Evolutionary conservation across 768 basidiomycete species (phyloP).

Genomic region (Psilocybe cyanescens): DNA sequence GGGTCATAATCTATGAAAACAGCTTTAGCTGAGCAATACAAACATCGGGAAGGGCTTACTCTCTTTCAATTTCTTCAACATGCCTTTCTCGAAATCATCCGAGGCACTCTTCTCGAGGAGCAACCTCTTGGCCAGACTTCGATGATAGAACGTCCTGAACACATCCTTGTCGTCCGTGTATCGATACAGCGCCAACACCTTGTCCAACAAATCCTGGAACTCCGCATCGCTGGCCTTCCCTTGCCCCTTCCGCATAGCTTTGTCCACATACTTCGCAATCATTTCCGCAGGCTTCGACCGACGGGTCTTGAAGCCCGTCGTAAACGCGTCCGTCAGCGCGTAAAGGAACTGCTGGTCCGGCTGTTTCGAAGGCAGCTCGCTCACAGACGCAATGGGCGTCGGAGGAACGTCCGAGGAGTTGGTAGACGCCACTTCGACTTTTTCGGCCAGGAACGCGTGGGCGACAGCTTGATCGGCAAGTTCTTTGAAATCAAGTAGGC

Average conservation of each 20-base stretch:
- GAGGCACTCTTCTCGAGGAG: slow-evolving; percentile 85
- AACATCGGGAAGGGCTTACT: slow-evolving; percentile 37
- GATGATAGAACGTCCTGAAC: slow-evolving; percentile 91
- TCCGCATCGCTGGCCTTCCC: slow-evolving; percentile 62
- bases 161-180: slow-evolving; percentile 94
- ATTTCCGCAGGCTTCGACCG: slow-evolving; percentile 89
- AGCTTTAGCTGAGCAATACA: background rate
- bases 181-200: slow-evolving; percentile 74
- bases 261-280: slow-evolving; percentile 91
- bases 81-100: slow-evolving; percentile 83
- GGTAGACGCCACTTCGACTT: slow-evolving; percentile 19
- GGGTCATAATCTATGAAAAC: slow-evolving; percentile 80
- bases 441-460: slow-evolving; percentile 54
- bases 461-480: slow-evolving; percentile 54
- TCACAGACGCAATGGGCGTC: slow-evolving; percentile 29
- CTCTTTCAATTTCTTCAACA: slow-evolving; percentile 86
- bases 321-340: slow-evolving; percentile 74
- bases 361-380: slow-evolving; percentile 33
- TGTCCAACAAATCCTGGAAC: slow-evolving; percentile 67
- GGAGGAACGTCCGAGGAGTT: slow-evolving; percentile 14
- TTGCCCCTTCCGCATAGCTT: slow-evolving; percentile 86
- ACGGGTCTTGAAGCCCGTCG: slow-evolving; percentile 71
- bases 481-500: slow-evolving; percentile 69
- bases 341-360: slow-evolving; percentile 64
- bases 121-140: slow-evolving; percentile 84